Base-by-base conservation (phyloP, 306 rosid species). In the Ormosia semicastrata region DNA sequence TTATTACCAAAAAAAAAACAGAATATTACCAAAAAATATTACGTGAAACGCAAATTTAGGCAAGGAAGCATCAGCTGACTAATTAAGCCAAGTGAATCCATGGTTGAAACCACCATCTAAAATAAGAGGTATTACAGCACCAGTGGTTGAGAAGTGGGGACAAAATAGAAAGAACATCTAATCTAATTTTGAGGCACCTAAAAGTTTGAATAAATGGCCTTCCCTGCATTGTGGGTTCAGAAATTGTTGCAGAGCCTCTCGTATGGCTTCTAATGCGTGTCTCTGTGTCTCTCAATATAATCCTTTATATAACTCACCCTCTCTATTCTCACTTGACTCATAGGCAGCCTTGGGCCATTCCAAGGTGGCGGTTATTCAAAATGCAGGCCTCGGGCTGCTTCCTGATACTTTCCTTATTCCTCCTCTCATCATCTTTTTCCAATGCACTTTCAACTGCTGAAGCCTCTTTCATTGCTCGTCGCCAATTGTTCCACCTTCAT, bases 381-480 rank as follows among this genome's bases (percentile, higher is more conserved):
- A 88, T 86, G 85, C 81, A 73, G 62, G 85, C 82, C 85, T 66
- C 33, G 0, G 64, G 85, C 50, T 87, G 71, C 82, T 64, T 63
- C 46, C 12, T 85, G n/a, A 2, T 87, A 1, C 6, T 86, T 2
- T 49, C 66, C 13, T 13, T 87, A 5, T 29, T 79, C 24, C 43
- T 82, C 34, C n/a, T 77, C 2, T 73, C 60, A 37, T 18, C 84
- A 10, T 43, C 81, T 1, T 41, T 71, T 15, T 29, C 90, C 2
- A 18, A 14, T 12, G 91, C 97, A 12, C 77, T 92, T 33, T 86
- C 97, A 4, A 65, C 79, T 39, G 79, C 17, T 7, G 89, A 94
- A 77, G 91, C 64, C 15, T 72, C 89, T 7, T 44, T 7, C 75
- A 91, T 92, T 9, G 80, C 85, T 2, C 88, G 75, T 52, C 94